Percentiles rank a stretch among this genome's conserved stretches.
phyloP scores from a whole-genome alignment of 140 eudicot species.

The Senecio squalidus region DNA sequence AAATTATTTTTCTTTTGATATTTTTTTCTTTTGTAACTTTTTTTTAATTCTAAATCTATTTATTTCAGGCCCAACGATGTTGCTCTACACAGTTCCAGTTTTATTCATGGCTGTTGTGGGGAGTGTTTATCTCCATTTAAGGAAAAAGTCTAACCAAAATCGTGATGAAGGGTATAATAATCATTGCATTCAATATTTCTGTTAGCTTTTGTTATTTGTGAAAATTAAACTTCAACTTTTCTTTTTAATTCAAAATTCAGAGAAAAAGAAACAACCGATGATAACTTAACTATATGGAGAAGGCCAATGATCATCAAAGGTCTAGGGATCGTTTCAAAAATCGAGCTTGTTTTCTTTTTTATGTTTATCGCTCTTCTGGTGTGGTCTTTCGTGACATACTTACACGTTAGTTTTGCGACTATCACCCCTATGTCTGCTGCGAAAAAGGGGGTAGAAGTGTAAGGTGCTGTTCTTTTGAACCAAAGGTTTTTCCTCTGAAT shows the following conservation, averaged over 20 bases:
- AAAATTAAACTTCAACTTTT: neutral
- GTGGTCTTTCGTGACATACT: slow-evolving; percentile 56
- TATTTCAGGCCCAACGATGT: slow-evolving; percentile 49
- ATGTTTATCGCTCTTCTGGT: slow-evolving; percentile 66
- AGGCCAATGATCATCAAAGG: too few relatives aligned
- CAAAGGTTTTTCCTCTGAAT: too few relatives aligned
- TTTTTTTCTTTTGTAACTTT: neutral
- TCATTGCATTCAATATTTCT: neutral
- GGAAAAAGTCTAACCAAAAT: slow-evolving; percentile 14
- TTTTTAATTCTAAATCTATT: neutral
- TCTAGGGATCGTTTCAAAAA: slow-evolving; percentile 66
- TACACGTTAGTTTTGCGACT: slow-evolving; percentile 35
- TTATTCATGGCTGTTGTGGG: slow-evolving; percentile 66
- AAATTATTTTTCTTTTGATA: neutral
- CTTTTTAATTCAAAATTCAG: neutral
- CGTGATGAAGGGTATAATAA: slow-evolving; percentile 15
- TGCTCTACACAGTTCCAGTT: slow-evolving; percentile 65
- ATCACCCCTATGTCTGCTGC: slow-evolving; percentile 30
- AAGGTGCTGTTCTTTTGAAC: too few relatives aligned
- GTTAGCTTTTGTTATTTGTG: neutral
- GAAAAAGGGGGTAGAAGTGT: slow-evolving; percentile 32
- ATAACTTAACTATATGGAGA: slow-evolving; percentile 33
- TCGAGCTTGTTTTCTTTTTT: slow-evolving; percentile 52
- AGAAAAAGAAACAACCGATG: slow-evolving; percentile 6
- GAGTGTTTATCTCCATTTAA: slow-evolving; percentile 50